These are phyloP conservation scores for Scleromitrula shiraiana DNA, from an alignment of 2,329 filamentous ascomycete genomes.

Conservation along the genomic window DNA sequence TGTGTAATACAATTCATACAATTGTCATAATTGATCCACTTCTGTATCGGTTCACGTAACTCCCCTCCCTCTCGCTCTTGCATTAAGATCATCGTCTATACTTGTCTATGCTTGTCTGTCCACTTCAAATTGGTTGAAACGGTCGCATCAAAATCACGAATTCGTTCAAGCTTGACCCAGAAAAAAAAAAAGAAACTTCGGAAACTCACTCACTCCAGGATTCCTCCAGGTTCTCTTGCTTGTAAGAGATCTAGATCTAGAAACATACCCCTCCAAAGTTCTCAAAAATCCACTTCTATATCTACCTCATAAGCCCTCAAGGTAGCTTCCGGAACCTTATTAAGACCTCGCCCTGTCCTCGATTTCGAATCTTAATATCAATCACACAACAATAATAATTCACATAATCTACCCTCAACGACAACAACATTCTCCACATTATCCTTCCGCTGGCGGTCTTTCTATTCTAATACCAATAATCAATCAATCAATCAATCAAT, in stretches of 20 bases:
- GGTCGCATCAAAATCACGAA: not conserved
- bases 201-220: too few relatives aligned
- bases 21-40: too few relatives aligned
- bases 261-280: constrained; percentile 4
- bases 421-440: not conserved
- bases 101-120: too few relatives aligned
- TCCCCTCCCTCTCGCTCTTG: too few relatives aligned
- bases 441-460: constrained; percentile 8
- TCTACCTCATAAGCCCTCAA: constrained; percentile 19
- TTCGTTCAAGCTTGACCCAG: too few relatives aligned
- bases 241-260: constrained; percentile 4
- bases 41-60: too few relatives aligned
- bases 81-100: too few relatives aligned
- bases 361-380: not conserved
- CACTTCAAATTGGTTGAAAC: too few relatives aligned
- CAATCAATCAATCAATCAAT: not conserved
- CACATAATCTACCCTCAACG: not conserved
- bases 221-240: constrained; percentile 1
- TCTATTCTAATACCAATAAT: constrained; percentile 7
- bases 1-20: too few relatives aligned
- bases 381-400: not conserved
- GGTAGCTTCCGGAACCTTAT: constrained; percentile 1
- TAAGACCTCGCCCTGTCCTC: not conserved
- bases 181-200: too few relatives aligned
- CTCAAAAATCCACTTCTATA: constrained; percentile 7